A percentile compares a stretch with the other conserved stretches of the same genome.
phyloP scores from a whole-genome alignment of 345 rosid species.

The Citrus glauca region DNA sequence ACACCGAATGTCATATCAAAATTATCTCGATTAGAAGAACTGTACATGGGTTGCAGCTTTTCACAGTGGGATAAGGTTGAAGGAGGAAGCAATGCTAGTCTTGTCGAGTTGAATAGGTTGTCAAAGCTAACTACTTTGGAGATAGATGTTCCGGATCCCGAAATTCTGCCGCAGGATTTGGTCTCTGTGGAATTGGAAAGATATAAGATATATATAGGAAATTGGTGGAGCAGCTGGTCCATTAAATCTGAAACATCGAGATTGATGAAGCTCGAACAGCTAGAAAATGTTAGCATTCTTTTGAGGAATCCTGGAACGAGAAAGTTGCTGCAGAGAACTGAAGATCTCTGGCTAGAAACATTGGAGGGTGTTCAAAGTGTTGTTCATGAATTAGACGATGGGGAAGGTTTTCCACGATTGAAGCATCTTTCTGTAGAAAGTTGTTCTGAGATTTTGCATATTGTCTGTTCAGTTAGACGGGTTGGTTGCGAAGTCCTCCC shows the following conservation, averaged over 20 bases:
- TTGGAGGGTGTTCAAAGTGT: background rate
- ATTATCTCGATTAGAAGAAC: no score
- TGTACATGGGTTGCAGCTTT: fast-evolving
- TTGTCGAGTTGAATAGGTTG: fast-evolving
- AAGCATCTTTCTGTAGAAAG: no score
- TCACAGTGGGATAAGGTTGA: fast-evolving
- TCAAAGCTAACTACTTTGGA: no score
- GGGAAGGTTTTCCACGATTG: slow-evolving; percentile 9
- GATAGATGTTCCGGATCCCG: fast-evolving
- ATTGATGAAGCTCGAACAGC: slow-evolving; percentile 1
- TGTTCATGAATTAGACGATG: no score
- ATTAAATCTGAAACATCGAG: background rate
- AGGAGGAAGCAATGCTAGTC: no score
- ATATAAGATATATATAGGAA: background rate
- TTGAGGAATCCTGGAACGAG: background rate
- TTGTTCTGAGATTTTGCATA: no score
- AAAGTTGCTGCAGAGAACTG: slow-evolving; percentile 9
- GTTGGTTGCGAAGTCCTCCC: background rate
- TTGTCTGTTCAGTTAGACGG: background rate
- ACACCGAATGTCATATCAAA: no score
- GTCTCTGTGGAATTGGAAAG: no score
- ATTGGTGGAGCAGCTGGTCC: fast-evolving
- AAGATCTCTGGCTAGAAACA: slow-evolving; percentile 5
- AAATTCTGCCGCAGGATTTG: no score
- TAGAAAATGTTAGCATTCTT: background rate